Evolutionary conservation across 345 rosid genomes (phyloP), one percentile per base, ranked within the genome.

Genomic region (Cardiospermum halicacabum): DNA sequence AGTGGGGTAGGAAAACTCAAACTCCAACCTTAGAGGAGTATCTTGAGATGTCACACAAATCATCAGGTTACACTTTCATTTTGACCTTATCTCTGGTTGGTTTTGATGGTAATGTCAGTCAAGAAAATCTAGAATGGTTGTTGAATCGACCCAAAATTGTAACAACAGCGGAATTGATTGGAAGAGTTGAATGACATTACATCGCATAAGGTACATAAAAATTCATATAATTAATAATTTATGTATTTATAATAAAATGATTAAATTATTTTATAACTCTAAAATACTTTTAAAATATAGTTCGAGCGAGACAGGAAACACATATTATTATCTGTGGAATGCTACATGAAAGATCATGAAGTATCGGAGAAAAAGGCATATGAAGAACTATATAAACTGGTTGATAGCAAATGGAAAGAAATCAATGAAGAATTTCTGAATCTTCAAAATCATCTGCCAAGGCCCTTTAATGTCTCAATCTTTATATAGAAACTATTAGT

Each of bases 351-450:
- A 1, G 39, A 34, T 0, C 10, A 34, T 34, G 39, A 3, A 34
- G 39, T 19, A 5, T 18, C n/a, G 19, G 43, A 56, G 43, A 24
- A 56, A 31, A 42, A 56, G 42, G 60, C 3, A 8, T 31, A 13
- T 15, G 40, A 18, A 32, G 30, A 56, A 40, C 18, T 56, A 3
- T 30, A 18, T n/a, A n/a, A 30, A 24, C 40, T 16, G 18, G 59
- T 31, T 56, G 13, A 7, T 56, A 56, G 31, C 31, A 21, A 37
- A 2, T 31, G 42, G 60, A 56, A 56, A 40, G 60, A 56, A 30
- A 25, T 56, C 19, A 56, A 56, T 40, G n/a, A 56, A 32, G 43
- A 32, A 40, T 32, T 40, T 26, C 60, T 56, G 42, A 22, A 56
- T 7, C 60, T 40, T 8, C 19, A 7, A 5, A 11, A 15, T 19